A percentile compares a stretch with the other conserved stretches of the same genome.
phyloP scores from a whole-genome alignment of 805 yeast species.

The Jamesozyma piceae region DNA sequence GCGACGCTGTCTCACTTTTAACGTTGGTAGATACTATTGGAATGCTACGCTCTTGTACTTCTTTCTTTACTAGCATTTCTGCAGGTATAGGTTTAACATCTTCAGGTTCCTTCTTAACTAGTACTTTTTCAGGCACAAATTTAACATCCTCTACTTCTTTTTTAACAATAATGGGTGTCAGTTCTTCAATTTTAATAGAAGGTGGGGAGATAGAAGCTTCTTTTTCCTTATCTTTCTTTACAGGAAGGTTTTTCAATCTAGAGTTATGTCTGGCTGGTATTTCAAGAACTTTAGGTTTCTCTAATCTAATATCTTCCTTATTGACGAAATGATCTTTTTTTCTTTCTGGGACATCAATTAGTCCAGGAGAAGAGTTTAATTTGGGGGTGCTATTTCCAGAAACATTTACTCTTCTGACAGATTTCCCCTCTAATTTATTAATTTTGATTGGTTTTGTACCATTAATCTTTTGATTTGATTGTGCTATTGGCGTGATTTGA shows the following conservation, averaged over 20 bases:
- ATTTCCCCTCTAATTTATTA: constrained; percentile 1
- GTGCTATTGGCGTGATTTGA: neutral
- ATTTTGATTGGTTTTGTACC: constrained; percentile 2
- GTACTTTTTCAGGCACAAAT: neutral
- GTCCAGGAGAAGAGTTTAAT: too few species aligned
- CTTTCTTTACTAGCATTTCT: neutral
- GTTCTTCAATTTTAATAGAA: neutral
- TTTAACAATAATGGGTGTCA: neutral
- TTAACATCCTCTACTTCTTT: neutral
- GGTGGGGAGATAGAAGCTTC: neutral
- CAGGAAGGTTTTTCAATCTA: neutral
- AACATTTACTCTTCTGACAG: neutral
- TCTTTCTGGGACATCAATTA: neutral
- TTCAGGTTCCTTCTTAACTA: neutral
- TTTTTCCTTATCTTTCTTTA: neutral
- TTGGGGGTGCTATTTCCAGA: neutral
- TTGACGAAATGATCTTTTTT: neutral
- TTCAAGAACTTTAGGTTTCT: neutral
- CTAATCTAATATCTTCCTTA: too few species aligned
- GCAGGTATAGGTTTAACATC: neutral
- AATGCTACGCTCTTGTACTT: neutral
- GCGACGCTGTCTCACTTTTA: neutral
- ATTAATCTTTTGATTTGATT: neutral
- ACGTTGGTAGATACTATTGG: neutral
- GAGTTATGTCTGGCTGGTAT: neutral